These are phyloP conservation scores for Russula earlei DNA, from an alignment of 768 basidiomycete genomes.

Conservation along the genomic window DNA sequence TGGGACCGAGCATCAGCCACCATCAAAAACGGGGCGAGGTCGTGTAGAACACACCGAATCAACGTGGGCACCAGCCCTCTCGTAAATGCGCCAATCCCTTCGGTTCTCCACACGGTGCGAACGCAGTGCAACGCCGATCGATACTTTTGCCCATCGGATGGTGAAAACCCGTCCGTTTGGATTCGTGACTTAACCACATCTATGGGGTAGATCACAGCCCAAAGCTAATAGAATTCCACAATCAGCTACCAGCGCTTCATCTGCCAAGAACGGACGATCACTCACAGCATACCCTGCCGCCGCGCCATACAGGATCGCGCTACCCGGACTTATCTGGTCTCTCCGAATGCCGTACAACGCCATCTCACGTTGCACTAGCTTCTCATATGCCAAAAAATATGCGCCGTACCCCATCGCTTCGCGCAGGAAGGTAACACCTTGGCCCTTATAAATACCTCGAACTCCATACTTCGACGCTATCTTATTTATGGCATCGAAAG, in stretches of 20 bases:
- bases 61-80: conserved; percentile 89
- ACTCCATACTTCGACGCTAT: conserved; percentile 71
- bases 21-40: conserved; percentile 4
- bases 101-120: conserved; percentile 69
- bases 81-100: conserved; percentile 80
- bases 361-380: conserved; percentile 82
- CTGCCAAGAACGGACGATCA: conserved; percentile 10
- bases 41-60: conserved; percentile 54
- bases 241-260: conserved; percentile 10
- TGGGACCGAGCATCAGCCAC: conserved; percentile 2
- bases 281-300: conserved; percentile 81
- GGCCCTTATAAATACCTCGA: conserved; percentile 86
- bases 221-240: conserved; percentile 41
- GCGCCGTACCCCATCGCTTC: conserved; percentile 76
- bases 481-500: conserved; percentile 81
- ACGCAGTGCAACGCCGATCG: conserved; percentile 75
- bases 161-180: conserved; percentile 85
- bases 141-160: conserved; percentile 73
- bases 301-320: conserved; percentile 81
- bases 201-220: conserved; percentile 91
- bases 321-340: conserved; percentile 68
- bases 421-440: conserved; percentile 76
- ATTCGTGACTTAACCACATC: conserved; percentile 95
- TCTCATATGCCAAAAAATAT: conserved; percentile 92
- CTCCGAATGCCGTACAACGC: conserved; percentile 57